A percentile compares a stretch with the other conserved stretches of the same genome.
Conservation (phyloP, 2,329 filamentous ascomycete genomes). For the Hortaea werneckii region DNA sequence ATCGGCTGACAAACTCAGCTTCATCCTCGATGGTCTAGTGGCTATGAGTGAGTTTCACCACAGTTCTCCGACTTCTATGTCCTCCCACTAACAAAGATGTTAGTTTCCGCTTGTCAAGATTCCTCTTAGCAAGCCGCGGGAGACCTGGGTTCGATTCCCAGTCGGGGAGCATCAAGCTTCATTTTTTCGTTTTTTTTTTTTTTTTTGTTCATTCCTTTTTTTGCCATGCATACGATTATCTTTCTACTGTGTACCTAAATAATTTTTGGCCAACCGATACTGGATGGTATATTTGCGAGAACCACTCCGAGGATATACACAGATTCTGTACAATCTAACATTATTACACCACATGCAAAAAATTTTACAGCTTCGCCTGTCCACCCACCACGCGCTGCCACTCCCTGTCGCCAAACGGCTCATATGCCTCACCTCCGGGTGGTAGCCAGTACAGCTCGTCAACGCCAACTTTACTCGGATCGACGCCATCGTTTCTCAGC, state of each 20-base stretch:
- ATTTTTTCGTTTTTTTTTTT: neutral
- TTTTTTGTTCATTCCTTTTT: no score
- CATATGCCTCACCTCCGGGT: slow-evolving; percentile 49
- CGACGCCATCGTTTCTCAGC: slow-evolving; percentile 63
- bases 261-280: no score
- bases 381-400: slow-evolving; percentile 61
- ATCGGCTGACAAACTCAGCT: neutral
- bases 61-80: neutral
- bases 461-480: slow-evolving; percentile 44
- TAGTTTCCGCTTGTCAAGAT: neutral
- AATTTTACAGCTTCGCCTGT: slow-evolving; percentile 57
- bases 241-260: no score
- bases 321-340: no score
- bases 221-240: no score
- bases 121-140: neutral
- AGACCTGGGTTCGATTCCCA: slow-evolving; percentile 2
- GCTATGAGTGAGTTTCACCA: neutral
- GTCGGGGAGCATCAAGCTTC: neutral
- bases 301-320: no score
- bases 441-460: slow-evolving; percentile 58
- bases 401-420: slow-evolving; percentile 54
- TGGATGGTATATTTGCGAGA: no score
- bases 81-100: neutral
- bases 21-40: neutral
- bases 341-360: neutral